These are phyloP conservation scores for Apiotrichum laibachii DNA, from an alignment of 1,284 basidiomycete genomes.

Conservation along the genomic window DNA sequence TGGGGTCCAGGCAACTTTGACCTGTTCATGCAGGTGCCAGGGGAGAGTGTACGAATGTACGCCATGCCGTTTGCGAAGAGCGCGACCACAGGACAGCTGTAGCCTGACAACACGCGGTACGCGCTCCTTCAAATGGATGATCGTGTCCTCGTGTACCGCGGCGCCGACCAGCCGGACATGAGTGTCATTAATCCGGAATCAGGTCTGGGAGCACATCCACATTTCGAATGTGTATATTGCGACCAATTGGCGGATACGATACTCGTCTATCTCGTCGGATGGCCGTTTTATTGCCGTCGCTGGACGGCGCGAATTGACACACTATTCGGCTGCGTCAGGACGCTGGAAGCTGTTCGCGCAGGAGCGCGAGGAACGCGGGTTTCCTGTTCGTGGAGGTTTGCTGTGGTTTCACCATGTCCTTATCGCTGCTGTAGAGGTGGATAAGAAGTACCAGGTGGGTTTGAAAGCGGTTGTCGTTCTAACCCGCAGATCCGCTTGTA, in stretches of 20 bases:
- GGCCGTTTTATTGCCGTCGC: slow-evolving; percentile 91
- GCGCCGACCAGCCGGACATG: slow-evolving; percentile 95
- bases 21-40: slow-evolving; percentile 62
- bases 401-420: slow-evolving; percentile 97
- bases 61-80: slow-evolving; percentile 91
- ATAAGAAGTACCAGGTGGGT: slow-evolving; percentile 69
- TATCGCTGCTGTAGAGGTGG: slow-evolving; percentile 83
- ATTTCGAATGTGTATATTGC: slow-evolving; percentile 83
- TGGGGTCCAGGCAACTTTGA: slow-evolving; percentile 90
- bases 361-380: slow-evolving; percentile 82
- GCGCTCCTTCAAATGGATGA: slow-evolving; percentile 96
- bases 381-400: slow-evolving; percentile 86
- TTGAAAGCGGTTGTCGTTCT: neutral
- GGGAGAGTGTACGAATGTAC: slow-evolving; percentile 56
- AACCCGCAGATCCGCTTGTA: slow-evolving; percentile 76
- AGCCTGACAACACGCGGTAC: slow-evolving; percentile 67
- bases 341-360: slow-evolving; percentile 90
- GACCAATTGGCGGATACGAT: slow-evolving; percentile 91
- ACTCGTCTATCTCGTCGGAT: slow-evolving; percentile 86
- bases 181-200: slow-evolving; percentile 97
- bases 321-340: slow-evolving; percentile 90
- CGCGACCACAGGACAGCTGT: slow-evolving; percentile 85
- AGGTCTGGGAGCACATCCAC: slow-evolving; percentile 90
- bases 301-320: slow-evolving; percentile 83
- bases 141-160: slow-evolving; percentile 88